Percentiles rank a stretch among this genome's conserved stretches.
Evolutionary conservation across 1,139 yeast species (phyloP).

Genomic region (Candida frijolesensis): DNA sequence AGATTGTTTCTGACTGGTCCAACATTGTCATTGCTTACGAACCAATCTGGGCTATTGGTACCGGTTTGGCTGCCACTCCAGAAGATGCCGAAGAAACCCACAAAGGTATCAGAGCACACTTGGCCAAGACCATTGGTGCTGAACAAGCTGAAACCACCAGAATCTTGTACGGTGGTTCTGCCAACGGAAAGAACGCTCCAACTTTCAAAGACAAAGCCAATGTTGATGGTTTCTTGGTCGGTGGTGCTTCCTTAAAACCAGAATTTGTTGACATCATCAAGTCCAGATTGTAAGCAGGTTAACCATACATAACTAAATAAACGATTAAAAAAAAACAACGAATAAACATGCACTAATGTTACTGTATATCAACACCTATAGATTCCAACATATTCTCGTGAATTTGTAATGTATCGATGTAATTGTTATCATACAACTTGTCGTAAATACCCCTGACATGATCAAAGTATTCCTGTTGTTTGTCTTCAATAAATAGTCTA

Average conservation of each 20-base stretch:
- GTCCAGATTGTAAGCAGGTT: conserved; percentile 66
- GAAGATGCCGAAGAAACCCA: conserved; percentile 97
- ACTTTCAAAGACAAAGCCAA: conserved; percentile 91
- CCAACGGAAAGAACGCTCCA: conserved; percentile 90
- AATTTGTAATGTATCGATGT: conserved; percentile 12
- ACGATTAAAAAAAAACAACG: too few relatives aligned
- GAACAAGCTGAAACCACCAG: conserved; percentile 77
- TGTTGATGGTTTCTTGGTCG: conserved; percentile 98
- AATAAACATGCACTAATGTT: conserved; percentile 5
- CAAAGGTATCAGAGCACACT: conserved; percentile 81
- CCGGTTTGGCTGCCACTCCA: conserved; percentile 99
- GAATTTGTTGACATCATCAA: conserved; percentile 95
- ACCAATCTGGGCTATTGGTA: conserved; percentile 99
- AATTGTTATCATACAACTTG: conserved; percentile 14
- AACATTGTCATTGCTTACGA: conserved; percentile 96
- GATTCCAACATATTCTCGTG: conserved; percentile 15
- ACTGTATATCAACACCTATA: conserved; percentile 10
- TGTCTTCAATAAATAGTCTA: conserved; percentile 18
- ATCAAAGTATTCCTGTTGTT: conserved; percentile 12
- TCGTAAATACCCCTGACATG: conserved; percentile 15
- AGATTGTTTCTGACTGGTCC: conserved; percentile 85
- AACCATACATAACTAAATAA: too few relatives aligned
- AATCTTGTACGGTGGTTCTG: conserved; percentile 99
- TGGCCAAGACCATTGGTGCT: conserved; percentile 74
- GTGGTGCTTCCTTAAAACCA: conserved; percentile 99